A percentile compares a stretch with the other conserved stretches of the same genome.
Conservation (phyloP, 179 eudicot genomes). For the Beta macrorhiza region DNA sequence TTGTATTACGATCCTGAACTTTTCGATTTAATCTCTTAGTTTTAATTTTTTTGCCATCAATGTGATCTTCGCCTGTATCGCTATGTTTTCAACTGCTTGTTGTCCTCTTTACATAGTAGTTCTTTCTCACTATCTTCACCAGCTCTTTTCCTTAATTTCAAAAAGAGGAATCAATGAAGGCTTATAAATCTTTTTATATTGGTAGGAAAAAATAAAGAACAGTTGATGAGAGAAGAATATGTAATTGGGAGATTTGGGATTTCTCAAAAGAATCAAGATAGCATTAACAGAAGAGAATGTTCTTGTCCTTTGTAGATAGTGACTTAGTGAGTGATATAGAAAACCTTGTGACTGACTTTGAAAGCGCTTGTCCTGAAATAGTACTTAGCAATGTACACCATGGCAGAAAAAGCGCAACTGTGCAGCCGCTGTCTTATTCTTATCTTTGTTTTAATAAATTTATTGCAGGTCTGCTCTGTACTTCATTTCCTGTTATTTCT, state of each 20-base stretch:
- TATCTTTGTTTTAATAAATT: not conserved
- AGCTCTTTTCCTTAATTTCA: too few species aligned
- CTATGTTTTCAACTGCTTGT: not conserved
- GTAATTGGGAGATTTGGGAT: too few species aligned
- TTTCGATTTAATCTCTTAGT: not conserved
- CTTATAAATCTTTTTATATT: not conserved
- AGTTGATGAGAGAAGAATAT: too few species aligned
- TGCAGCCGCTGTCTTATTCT: not conserved
- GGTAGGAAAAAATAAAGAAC: too few species aligned
- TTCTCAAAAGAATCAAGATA: too few species aligned
- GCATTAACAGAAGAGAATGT: not conserved
- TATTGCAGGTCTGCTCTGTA: conserved; percentile 67
- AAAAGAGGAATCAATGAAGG: not conserved
- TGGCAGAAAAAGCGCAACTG: not conserved
- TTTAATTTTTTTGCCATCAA: not conserved
- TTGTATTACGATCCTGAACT: not conserved
- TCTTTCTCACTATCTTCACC: not conserved
- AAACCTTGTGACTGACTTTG: too few species aligned
- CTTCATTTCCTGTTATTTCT: conserved; percentile 82
- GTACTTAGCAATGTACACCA: too few species aligned
- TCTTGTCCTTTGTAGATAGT: too few species aligned
- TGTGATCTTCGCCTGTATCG: not conserved
- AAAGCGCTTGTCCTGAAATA: too few species aligned
- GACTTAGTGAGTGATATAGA: too few species aligned
- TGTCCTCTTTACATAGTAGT: not conserved